Evolutionary conservation across 495 filamentous ascomycete species (phyloP).

Genomic region (Penicillium verhagenii): DNA sequence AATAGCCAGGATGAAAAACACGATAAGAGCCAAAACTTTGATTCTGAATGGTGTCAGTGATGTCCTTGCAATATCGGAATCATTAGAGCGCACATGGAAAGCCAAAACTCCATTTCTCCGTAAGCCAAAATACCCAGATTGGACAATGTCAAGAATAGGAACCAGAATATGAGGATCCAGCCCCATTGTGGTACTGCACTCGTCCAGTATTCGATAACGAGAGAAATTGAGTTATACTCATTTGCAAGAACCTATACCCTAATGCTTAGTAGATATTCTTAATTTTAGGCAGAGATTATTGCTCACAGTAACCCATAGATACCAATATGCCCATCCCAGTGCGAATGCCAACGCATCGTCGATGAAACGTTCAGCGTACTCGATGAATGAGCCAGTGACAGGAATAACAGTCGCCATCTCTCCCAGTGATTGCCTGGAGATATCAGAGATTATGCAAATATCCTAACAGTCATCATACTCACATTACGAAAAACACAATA

Average conservation of each 20-base stretch:
- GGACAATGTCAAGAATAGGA: constrained; percentile 42
- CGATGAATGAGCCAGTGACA: constrained; percentile 54
- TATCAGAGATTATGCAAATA: not conserved
- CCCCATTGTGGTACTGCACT: constrained; percentile 49
- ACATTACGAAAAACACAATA: constrained; percentile 64
- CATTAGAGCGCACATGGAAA: constrained; percentile 33
- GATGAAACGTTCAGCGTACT: constrained; percentile 56
- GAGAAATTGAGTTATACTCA: constrained; percentile 52
- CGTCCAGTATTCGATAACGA: constrained; percentile 41
- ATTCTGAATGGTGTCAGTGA: constrained; percentile 26
- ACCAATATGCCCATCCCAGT: constrained; percentile 60
- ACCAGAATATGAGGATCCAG: constrained; percentile 68
- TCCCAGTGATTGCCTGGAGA: constrained; percentile 49
- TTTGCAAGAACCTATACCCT: constrained; percentile 42
- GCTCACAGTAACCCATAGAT: constrained; percentile 51
- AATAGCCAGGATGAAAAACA: constrained; percentile 68
- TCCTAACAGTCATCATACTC: not conserved
- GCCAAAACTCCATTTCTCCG: constrained; percentile 58
- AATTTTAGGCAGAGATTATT: not conserved
- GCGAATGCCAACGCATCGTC: constrained; percentile 53
- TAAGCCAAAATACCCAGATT: constrained; percentile 62
- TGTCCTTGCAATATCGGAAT: not conserved
- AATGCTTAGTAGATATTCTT: not conserved
- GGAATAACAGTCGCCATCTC: constrained; percentile 58
- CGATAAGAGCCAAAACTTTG: constrained; percentile 55